A percentile compares a stretch with the other conserved stretches of the same genome.
Evolutionary conservation across 768 basidiomycete genomes (phyloP).

Genomic region (Hygrophorus russula): DNA sequence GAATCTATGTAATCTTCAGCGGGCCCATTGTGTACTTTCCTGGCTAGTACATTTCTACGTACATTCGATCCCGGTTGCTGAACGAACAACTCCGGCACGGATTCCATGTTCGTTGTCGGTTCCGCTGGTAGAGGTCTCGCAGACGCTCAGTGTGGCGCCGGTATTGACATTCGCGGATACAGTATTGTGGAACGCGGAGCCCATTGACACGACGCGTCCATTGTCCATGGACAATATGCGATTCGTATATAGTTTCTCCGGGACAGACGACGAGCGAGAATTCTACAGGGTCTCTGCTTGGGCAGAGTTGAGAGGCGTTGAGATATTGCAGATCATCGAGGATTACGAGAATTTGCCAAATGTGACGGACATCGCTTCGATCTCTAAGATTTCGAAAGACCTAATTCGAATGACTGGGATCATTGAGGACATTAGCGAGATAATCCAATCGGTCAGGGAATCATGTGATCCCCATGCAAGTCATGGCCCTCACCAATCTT

Average conservation of each 20-base stretch:
- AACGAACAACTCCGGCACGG: constrained; percentile 26
- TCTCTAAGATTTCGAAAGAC: constrained; percentile 61
- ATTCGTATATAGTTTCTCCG: constrained; percentile 69
- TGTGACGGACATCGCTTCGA: constrained; percentile 46
- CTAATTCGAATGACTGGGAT: constrained; percentile 55
- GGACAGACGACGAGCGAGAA: constrained; percentile 69
- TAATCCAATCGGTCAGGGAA: constrained; percentile 58
- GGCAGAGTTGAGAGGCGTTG: constrained; percentile 78
- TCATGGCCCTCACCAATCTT: too few relatives aligned
- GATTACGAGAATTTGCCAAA: constrained; percentile 74
- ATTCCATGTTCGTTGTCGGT: constrained; percentile 72
- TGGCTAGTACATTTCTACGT: constrained; percentile 88
- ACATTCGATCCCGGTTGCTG: constrained; percentile 54
- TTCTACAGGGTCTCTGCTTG: constrained; percentile 82
- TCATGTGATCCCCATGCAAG: constrained; percentile 58
- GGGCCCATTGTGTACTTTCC: constrained; percentile 83
- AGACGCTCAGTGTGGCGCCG: constrained; percentile 75
- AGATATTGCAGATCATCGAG: constrained; percentile 79
- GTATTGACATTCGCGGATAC: constrained; percentile 94
- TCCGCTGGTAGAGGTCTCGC: constrained; percentile 70
- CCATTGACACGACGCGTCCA: constrained; percentile 44
- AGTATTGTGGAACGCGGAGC: constrained; percentile 87
- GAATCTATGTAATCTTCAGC: constrained; percentile 56
- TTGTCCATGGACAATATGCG: constrained; percentile 65
- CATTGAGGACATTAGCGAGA: constrained; percentile 63